Evolutionary conservation across 306 rosid species (phyloP), one percentile per base, ranked within the genome.

Genomic region (Casuarina glauca): DNA sequence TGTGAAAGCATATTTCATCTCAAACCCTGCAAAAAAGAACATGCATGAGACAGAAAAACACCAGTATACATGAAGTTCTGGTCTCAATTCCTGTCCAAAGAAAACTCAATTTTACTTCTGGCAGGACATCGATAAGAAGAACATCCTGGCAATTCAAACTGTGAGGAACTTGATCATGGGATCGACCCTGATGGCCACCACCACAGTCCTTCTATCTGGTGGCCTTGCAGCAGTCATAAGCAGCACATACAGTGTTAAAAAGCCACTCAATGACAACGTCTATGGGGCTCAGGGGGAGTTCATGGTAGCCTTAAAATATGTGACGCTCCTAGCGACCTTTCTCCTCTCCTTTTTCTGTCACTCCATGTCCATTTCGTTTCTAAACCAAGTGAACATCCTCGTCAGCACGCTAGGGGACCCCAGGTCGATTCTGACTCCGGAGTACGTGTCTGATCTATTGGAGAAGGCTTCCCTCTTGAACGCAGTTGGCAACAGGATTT

Each of bases 201-300:
- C 89, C 0, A 82, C 91, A 0, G 82, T 87, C 73, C 89, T 87
- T 1, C 82, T 87, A 1, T 85, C 87, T 75, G 75, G 52, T 2
- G 91, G 91, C 3, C 80, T 87, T 3, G 89, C 91, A 2, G 91
- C 91, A 12, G 87, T 87, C 6, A 73, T 85, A 7, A 87, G 91
- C 76, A 87, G 89, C 89, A 84, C 91, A 13, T 87, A 87, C 76
- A 87, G 85, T 36, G 82, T 87, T 19, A 87, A 87, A 60, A 85
- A 87, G 51, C 91, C 91, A 0, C 69, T 87, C 11, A 87, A 82
- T 79, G 91, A 85, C 76, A 42, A 87, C 3, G 87, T 85, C 9
- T 87, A 87, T 16, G 91, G 91, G 42, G 91, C 84, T 3, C 88
- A 82, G 70, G 91, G 91, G 9, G 91, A 87, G 16, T 85, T 87